Evolutionary conservation across 306 rosid species (phyloP).

Genomic region (Begonia masoniana): DNA sequence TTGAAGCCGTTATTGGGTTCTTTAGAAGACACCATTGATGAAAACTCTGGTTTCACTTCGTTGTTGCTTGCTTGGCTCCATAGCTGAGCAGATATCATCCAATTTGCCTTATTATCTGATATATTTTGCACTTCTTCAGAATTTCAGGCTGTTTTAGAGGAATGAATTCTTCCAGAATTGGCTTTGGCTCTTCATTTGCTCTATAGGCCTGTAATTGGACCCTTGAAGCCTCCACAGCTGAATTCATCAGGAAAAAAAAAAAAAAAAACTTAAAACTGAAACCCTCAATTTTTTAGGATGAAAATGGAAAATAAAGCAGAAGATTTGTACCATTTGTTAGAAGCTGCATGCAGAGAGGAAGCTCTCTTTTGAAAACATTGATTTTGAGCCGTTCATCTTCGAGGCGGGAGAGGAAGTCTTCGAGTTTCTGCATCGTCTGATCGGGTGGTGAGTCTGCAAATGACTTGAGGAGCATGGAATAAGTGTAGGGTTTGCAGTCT

Average conservation of each 20-base stretch:
- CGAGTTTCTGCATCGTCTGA: constrained; percentile 53
- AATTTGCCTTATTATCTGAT: constrained; percentile 67
- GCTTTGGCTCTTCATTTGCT: constrained; percentile 40
- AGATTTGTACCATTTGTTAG: constrained; percentile 60
- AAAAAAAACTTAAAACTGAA: background rate
- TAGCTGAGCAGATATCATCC: constrained; percentile 95
- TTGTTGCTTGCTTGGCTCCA: constrained; percentile 78
- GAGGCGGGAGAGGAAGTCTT: constrained; percentile 70
- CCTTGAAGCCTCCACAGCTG: constrained; percentile 82
- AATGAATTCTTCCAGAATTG: constrained; percentile 87
- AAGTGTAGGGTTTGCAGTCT: constrained; percentile 73
- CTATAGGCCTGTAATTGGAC: constrained; percentile 61
- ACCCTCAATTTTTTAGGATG: background rate
- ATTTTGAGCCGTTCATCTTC: constrained; percentile 95
- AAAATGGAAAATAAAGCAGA: background rate
- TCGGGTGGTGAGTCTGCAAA: constrained; percentile 34
- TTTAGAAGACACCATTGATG: constrained; percentile 23
- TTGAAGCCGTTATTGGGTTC: constrained; percentile 39
- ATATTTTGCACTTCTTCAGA: constrained; percentile 35
- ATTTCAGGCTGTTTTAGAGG: constrained; percentile 67
- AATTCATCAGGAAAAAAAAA: background rate
- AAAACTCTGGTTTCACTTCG: constrained; percentile 27
- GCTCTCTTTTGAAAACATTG: constrained; percentile 96
- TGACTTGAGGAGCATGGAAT: constrained; percentile 71
- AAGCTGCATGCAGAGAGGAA: constrained; percentile 99